These are phyloP conservation scores for Lactuca saligna DNA, from an alignment of 129 eudicot genomes.

Conservation along the genomic window DNA sequence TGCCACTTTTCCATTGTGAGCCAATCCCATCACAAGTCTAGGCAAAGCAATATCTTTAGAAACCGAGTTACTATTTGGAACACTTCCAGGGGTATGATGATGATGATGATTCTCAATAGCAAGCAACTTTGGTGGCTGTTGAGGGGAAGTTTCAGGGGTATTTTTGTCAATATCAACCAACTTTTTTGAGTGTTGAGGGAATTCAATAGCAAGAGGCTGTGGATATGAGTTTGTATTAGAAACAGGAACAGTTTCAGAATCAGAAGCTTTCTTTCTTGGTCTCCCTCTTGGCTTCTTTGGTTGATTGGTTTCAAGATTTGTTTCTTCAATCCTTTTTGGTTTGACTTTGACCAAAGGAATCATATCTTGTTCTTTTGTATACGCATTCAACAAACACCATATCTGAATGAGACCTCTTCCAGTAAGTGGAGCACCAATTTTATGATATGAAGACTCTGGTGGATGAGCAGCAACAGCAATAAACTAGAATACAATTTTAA, in stretches of 20 bases:
- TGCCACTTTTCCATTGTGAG: constrained; percentile 93
- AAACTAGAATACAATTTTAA: constrained; percentile 46
- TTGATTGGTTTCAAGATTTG: constrained; percentile 16
- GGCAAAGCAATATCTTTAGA: constrained; percentile 66
- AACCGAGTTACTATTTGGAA: constrained; percentile 22
- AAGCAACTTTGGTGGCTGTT: neutral
- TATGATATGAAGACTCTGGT: constrained; percentile 93
- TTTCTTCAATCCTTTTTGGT: constrained; percentile 19
- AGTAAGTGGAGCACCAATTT: constrained; percentile 68
- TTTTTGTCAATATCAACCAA: constrained; percentile 17
- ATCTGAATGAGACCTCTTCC: constrained; percentile 92
- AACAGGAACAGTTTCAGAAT: constrained; percentile 35
- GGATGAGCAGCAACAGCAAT: constrained; percentile 98
- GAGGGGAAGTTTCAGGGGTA: constrained; percentile 11
- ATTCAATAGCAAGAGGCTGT: constrained; percentile 36
- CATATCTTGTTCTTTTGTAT: constrained; percentile 31
- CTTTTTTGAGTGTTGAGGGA: constrained; percentile 25
- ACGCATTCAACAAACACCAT: constrained; percentile 63
- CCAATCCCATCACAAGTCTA: constrained; percentile 80
- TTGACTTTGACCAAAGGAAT: constrained; percentile 35
- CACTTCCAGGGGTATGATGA: constrained; percentile 13
- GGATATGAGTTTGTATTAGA: constrained; percentile 24
- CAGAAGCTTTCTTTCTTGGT: constrained; percentile 38
- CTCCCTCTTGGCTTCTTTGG: constrained; percentile 43
- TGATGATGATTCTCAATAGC: neutral